Evolutionary conservation across 2,329 filamentous ascomycete species (phyloP).

Genomic region (Cladorrhinum sp.): DNA sequence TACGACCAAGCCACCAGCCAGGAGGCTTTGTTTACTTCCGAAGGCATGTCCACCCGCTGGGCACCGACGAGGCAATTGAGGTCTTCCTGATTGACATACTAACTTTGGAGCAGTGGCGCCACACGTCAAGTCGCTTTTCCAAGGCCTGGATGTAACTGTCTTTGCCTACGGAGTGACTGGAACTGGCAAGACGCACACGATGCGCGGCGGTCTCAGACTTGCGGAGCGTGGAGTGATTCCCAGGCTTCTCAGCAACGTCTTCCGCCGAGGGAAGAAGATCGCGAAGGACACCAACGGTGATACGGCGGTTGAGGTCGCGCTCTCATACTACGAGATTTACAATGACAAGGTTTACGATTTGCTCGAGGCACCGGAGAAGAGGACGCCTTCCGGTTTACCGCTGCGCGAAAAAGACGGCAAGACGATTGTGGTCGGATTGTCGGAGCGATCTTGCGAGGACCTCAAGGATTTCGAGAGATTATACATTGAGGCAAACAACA

Average conservation of each 20-base stretch:
- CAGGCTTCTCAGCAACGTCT: constrained; percentile 78
- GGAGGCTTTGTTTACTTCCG: constrained; percentile 81
- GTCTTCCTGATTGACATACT: constrained; percentile 16
- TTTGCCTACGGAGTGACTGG: constrained; percentile 94
- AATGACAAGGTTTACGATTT: constrained; percentile 94
- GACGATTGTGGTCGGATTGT: constrained; percentile 81
- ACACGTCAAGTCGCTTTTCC: constrained; percentile 87
- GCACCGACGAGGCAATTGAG: constrained; percentile 26
- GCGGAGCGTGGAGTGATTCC: constrained; percentile 87
- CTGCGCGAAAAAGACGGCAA: constrained; percentile 83
- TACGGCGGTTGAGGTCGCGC: constrained; percentile 67
- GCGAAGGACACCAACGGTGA: constrained; percentile 71
- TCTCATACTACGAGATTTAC: constrained; percentile 96
- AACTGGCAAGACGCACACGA: constrained; percentile 93
- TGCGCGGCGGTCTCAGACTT: constrained; percentile 85
- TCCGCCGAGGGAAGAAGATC: constrained; percentile 79
- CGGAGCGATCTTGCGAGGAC: constrained; percentile 76
- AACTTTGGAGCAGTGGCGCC: constrained; percentile 64
- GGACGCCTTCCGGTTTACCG: constrained; percentile 74
- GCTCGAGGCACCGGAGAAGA: constrained; percentile 83
- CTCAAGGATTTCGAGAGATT: constrained; percentile 86
- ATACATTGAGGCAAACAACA: constrained; percentile 89
- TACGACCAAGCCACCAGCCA: constrained; percentile 80
- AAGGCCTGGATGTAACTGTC: constrained; percentile 81
- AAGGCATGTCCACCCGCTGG: constrained; percentile 55